These are phyloP conservation scores for Oryza officinalis DNA, from an alignment of 176 grass and related monocot genomes.

Conservation along the genomic window DNA sequence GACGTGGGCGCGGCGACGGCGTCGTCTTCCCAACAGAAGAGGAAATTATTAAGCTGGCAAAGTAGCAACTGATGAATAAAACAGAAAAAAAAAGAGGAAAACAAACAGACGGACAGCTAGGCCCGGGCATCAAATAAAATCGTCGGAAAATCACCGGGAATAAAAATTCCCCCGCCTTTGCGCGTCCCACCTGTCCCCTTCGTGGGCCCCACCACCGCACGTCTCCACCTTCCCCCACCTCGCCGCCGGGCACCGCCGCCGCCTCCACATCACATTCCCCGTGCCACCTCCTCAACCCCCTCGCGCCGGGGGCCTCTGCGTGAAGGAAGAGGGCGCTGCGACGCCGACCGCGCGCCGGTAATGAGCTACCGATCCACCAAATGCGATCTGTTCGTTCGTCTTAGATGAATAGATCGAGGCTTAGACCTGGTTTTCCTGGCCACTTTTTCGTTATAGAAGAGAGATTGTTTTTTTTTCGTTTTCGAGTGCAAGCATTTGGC, in stretches of 20 bases:
- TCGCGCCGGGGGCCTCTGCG: neutral
- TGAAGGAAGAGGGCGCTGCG: slow-evolving; percentile 21
- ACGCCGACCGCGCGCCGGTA: slow-evolving; percentile 30
- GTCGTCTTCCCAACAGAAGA: slow-evolving; percentile 4
- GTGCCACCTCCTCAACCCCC: neutral
- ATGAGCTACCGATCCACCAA: neutral
- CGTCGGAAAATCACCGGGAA: slow-evolving; percentile 8
- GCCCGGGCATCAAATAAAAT: slow-evolving; percentile 31
- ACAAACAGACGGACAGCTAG: slow-evolving; percentile 35
- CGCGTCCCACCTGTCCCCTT: slow-evolving; percentile 45
- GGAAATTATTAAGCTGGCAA: neutral
- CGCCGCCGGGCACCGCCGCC: slow-evolving; percentile 35
- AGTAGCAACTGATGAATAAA: neutral
- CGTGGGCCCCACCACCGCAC: slow-evolving; percentile 47
- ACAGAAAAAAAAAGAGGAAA: neutral
- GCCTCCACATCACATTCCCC: neutral
- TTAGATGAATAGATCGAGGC: neutral
- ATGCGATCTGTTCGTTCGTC: neutral
- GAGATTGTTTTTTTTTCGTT: neutral
- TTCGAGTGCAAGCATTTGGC: slow-evolving; percentile 15
- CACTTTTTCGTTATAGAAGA: neutral
- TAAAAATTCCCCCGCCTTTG: slow-evolving; percentile 10
- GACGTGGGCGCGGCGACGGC: slow-evolving; percentile 27
- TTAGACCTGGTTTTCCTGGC: neutral
- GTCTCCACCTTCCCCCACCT: slow-evolving; percentile 24